Evolutionary conservation across 2,329 filamentous ascomycete species (phyloP), one percentile per base, ranked within the genome.

Genomic region (Sclerotiophoma versabilis): DNA sequence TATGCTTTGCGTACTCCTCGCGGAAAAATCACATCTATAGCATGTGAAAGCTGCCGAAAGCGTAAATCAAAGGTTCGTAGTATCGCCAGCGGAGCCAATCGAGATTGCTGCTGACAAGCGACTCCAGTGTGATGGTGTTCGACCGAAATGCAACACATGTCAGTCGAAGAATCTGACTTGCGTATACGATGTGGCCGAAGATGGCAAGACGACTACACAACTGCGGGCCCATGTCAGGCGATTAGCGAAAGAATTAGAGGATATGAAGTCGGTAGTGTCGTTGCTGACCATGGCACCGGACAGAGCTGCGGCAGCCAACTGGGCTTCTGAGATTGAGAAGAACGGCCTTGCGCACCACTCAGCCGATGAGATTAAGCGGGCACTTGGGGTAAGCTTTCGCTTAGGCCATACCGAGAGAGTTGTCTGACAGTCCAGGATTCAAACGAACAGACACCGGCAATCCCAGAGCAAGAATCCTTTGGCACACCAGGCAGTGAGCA

Each of bases 11-110:
- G 71, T 25, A 74, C 71, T 9, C 71, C 71, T 22, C 66, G 71
- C n/a, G 71, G 71, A 22, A 74, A 74, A 47, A 75, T 75, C 42
- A 75, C 73, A 11, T 74, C 73, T 5, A 75, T 75, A 61, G 73
- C 73, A 15, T 75, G 73, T 52, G 73, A 75, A 44, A 74, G 72
- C 43, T 75, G 73, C 49, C 64, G 72, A 56, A 75, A 75, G 49
- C 68, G 73, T 17, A 75, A 75, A 46, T 75, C 72, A 29, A 75
- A 75, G 68, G 73, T 74, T 48, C 26, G 65, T 50, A 10, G 1
- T 29, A 3, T 9, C 32, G 19, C 22, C 17, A 7, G 8, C 11
- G 11, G 19, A 11, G 8, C 20, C 14, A 12, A 14, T 12, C 22
- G n/a, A 10, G 20, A 14, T 42, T 41, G 33, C 63, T 68, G 54